Evolutionary conservation across 805 yeast genomes (phyloP), one percentile per base, ranked within the genome.

Genomic region (Wickerhamiella occidentalis): DNA sequence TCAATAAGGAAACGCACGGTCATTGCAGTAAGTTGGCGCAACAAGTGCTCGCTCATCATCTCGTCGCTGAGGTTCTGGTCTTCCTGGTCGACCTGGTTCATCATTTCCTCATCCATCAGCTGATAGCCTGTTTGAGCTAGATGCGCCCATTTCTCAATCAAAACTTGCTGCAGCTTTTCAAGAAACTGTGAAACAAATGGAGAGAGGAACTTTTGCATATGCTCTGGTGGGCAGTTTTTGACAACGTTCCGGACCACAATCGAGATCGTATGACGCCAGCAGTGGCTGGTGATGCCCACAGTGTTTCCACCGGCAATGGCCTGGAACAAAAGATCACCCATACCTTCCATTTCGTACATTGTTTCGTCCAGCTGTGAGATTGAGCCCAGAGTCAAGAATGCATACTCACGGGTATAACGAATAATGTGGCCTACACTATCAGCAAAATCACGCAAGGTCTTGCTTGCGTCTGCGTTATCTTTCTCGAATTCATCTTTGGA

Each of bases 181-280:
- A 90, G 76, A 40, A 85, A 77, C 54, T 74, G 80, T 1, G 96
- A 96, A 51, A 92, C 68, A 53, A 92, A 77, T 50, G 79, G 82
- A 12, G 75, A 63, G 82, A 88, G 77, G 59, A 90, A 92, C 2
- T 74, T 67, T 37, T 74, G 76, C 40, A 84, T 78, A 59, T 72
- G 76, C 40, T 73, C 74, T 1, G 75, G 71, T 1, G 98, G 98
- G 64, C 98, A 92, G 62, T 85, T 84, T 58, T 85, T 82, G 40
- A 92, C 77, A 7, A 87, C 82, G 50, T 85, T 84, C 56, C 97
- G 75, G 48, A 92, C 74, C 50, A 92, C 92, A 41, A 90, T 75
- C 56, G 90, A 88, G 40, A 90, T 79, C 80, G 92, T 84, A 62
- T 94, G 98, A 55, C 94, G 82, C 98, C 98, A 92, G 22, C 95